Percentiles rank a stretch among this genome's conserved stretches.
These are phyloP conservation scores for Sequoiadendron giganteum DNA, from an alignment of 75 land plant species.

Conservation along the genomic window DNA sequence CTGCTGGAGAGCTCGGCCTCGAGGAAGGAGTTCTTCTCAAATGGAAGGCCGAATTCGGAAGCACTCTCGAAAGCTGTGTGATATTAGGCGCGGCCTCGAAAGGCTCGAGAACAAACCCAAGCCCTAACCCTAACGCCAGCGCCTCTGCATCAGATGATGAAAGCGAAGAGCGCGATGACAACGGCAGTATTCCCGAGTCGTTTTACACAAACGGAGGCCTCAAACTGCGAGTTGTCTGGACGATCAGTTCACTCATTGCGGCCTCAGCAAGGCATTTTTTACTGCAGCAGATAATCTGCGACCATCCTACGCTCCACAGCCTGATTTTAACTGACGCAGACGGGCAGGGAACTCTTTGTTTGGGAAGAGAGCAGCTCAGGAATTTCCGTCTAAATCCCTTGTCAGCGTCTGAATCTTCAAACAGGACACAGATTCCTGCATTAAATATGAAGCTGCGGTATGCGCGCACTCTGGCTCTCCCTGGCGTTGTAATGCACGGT, in stretches of 20 bases:
- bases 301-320: constrained; percentile 45
- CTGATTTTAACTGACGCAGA: constrained; percentile 56
- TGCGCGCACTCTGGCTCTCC: constrained; percentile 36
- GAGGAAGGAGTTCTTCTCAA: constrained; percentile 44
- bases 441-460: constrained; percentile 55
- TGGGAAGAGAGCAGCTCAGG: constrained; percentile 43
- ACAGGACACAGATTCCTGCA: constrained; percentile 46
- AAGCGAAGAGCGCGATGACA: constrained; percentile 5
- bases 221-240: constrained; percentile 55
- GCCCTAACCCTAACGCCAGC: background rate
- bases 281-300: constrained; percentile 46
- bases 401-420: constrained; percentile 24
- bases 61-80: constrained; percentile 42
- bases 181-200: constrained; percentile 45
- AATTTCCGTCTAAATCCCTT: constrained; percentile 43
- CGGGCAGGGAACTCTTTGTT: constrained; percentile 51
- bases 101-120: background rate
- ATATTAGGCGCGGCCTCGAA: constrained; percentile 38
- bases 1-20: constrained; percentile 30
- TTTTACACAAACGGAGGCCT: constrained; percentile 62
- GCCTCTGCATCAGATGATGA: background rate
- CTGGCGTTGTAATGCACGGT: constrained; percentile 42
- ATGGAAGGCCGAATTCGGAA: constrained; percentile 63
- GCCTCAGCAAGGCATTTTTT: constrained; percentile 60
- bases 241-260: constrained; percentile 52